phyloP scores from a whole-genome alignment of 179 eudicot genomes.

The Silene vulgaris region DNA sequence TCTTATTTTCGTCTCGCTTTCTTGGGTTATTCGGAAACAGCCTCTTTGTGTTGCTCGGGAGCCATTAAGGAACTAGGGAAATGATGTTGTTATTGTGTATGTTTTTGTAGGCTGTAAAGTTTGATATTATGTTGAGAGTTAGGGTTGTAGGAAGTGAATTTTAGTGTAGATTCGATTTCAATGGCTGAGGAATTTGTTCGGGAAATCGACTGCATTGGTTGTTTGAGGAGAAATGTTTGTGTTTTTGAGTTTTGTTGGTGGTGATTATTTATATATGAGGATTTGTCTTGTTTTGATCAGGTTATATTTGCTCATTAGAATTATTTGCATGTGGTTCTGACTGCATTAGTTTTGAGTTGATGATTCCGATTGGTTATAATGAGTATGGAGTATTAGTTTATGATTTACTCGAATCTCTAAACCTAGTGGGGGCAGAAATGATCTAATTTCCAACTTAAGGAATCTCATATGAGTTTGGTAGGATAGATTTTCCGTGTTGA shows the following conservation, averaged over 20 bases:
- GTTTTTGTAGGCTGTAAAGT: not conserved
- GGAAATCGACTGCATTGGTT: not conserved
- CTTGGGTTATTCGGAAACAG: not conserved
- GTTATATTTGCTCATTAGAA: not conserved
- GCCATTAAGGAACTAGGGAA: no score
- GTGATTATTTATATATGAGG: not conserved
- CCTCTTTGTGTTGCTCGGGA: no score
- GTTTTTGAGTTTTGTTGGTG: not conserved
- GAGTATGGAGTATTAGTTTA: not conserved
- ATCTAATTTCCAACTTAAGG: not conserved
- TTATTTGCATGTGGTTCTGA: not conserved
- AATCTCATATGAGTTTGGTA: not conserved
- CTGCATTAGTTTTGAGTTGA: not conserved
- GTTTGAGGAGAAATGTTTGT: not conserved
- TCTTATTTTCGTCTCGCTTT: not conserved
- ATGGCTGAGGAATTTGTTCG: not conserved
- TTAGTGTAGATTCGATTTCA: not conserved
- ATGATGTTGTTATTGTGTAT: not conserved
- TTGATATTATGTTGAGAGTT: conserved; percentile 1
- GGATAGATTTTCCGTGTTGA: not conserved
- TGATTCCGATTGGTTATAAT: not conserved
- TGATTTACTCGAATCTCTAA: not conserved
- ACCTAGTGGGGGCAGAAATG: not conserved
- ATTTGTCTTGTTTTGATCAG: not conserved
- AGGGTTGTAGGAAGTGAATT: not conserved